Percentiles rank a stretch among this genome's conserved stretches.
phyloP scores from a whole-genome alignment of 2,329 filamentous ascomycete species.

The Trichothecium roseum region DNA sequence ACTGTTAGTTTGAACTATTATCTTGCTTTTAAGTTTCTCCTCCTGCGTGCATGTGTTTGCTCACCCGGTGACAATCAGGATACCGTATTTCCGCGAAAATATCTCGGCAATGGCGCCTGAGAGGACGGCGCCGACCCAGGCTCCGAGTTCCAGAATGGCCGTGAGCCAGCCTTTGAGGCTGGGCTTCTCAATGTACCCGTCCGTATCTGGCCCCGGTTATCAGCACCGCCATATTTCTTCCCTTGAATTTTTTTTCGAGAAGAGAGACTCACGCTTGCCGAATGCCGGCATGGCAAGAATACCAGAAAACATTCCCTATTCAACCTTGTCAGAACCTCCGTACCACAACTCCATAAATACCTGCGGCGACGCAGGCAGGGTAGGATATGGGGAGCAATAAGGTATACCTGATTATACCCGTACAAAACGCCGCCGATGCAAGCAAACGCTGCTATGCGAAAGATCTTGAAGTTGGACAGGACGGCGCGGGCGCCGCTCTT shows the following conservation, averaged over 20 bases:
- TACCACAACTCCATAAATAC: no score
- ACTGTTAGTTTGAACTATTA: no score
- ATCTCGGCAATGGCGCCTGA: constrained; percentile 64
- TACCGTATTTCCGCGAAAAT: constrained; percentile 57
- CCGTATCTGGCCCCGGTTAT: no score
- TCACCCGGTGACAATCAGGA: constrained; percentile 47
- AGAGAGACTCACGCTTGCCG: constrained; percentile 32
- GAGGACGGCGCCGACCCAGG: constrained; percentile 63
- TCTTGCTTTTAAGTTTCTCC: no score
- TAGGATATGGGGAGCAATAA: no score
- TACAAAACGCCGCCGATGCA: constrained; percentile 53
- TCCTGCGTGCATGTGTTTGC: no score
- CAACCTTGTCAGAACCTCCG: no score
- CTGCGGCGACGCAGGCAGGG: no score
- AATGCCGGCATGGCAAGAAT: constrained; percentile 50
- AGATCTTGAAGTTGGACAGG: constrained; percentile 50
- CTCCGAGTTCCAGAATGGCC: constrained; percentile 64
- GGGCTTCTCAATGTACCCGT: constrained; percentile 32
- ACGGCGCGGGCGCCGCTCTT: constrained; percentile 39
- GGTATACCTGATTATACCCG: constrained; percentile 54
- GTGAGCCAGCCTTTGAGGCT: constrained; percentile 50
- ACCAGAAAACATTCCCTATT: constrained; percentile 42
- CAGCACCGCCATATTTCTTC: no score
- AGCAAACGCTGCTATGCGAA: constrained; percentile 50
- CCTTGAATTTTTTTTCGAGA: no score